Conservation (phyloP, 2,329 filamentous ascomycete species). For the Claviceps digitariae region DNA sequence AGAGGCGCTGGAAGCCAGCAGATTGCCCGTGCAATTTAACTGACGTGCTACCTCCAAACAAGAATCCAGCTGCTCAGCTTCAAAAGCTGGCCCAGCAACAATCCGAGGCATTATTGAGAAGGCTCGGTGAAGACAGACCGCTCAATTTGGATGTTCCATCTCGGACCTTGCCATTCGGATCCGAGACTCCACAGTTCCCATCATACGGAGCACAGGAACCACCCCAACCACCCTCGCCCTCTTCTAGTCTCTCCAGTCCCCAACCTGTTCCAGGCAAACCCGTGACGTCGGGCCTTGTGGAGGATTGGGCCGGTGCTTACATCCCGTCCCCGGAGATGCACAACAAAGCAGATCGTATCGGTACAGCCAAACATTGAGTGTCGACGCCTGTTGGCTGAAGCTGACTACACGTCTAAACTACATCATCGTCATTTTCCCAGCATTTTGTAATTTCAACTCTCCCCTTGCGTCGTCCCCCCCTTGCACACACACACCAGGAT, state of each 20-base stretch:
- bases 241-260: slow-evolving; percentile 5
- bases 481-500: not conserved
- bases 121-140: slow-evolving; percentile 26
- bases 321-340: not conserved
- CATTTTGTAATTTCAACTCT: not conserved
- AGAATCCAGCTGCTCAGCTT: slow-evolving; percentile 60
- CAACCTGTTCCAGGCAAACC: slow-evolving; percentile 2
- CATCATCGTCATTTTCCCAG: not conserved
- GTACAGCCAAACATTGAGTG: not conserved
- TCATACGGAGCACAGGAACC: slow-evolving; percentile 15
- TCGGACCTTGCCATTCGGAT: slow-evolving; percentile 38
- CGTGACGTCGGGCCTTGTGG: not conserved
- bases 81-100: slow-evolving; percentile 56
- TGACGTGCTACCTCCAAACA: slow-evolving; percentile 35
- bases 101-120: slow-evolving; percentile 45
- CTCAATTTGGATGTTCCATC: slow-evolving; percentile 31
- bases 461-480: no score
- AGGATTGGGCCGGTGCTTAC: not conserved
- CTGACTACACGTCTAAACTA: not conserved
- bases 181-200: slow-evolving; percentile 24
- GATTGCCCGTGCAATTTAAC: slow-evolving; percentile 42
- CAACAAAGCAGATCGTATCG: not conserved
- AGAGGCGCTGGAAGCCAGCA: slow-evolving; percentile 31
- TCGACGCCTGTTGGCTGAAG: not conserved
- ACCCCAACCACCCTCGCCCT: no score